Evolutionary conservation across 108 stramenopile species (phyloP).

Genomic region (Skeletonema tropicum): DNA sequence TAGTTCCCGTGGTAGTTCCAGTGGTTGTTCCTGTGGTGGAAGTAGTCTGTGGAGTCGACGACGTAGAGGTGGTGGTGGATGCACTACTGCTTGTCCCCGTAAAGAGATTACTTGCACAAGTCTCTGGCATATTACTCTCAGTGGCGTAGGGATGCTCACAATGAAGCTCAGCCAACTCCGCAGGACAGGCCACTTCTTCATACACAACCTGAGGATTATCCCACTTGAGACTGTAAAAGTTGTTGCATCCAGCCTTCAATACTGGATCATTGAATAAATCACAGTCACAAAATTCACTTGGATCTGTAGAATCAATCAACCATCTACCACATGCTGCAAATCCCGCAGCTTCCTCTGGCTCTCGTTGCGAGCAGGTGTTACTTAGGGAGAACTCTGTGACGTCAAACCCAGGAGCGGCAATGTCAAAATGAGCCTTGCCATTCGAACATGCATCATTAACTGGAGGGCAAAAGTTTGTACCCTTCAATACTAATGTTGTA

Average conservation of each 20-base stretch:
- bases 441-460: slow-evolving; percentile 24
- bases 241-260: slow-evolving; percentile 29
- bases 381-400: no score
- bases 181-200: slow-evolving; percentile 55
- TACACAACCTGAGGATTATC: slow-evolving; percentile 19
- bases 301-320: slow-evolving; percentile 27
- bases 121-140: slow-evolving; percentile 28
- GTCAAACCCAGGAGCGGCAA: no score
- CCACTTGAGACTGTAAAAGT: no score
- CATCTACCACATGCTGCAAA: slow-evolving; percentile 31
- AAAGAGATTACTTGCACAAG: slow-evolving; percentile 21
- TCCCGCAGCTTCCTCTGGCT: slow-evolving; percentile 23
- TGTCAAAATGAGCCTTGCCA: neutral
- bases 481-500: slow-evolving; percentile 51
- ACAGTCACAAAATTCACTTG: slow-evolving; percentile 32
- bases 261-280: slow-evolving; percentile 25
- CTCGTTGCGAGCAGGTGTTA: slow-evolving; percentile 10
- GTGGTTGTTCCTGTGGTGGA: no score
- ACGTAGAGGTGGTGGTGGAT: no score
- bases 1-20: no score
- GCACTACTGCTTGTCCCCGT: neutral
- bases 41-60: no score
- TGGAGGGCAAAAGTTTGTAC: slow-evolving; percentile 48
- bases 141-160: slow-evolving; percentile 30
- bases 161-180: slow-evolving; percentile 34